Evolutionary conservation across 2,329 filamentous ascomycete species (phyloP).

Genomic region (Alternaria gansuensis): DNA sequence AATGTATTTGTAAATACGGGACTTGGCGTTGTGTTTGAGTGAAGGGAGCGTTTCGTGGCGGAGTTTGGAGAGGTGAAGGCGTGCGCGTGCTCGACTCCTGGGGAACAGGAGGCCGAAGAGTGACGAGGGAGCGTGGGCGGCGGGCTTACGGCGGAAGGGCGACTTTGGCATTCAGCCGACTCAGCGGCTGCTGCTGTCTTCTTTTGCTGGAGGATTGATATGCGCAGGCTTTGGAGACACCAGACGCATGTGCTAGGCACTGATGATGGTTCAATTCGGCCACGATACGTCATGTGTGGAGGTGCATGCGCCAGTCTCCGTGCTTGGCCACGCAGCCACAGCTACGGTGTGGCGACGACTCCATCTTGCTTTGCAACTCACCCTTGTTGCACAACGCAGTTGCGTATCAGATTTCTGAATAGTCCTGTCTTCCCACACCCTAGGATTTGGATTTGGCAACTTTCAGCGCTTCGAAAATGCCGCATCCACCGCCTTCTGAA

Average conservation of each 20-base stretch:
- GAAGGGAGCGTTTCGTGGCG: conserved; percentile 77
- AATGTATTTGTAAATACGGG: conserved; percentile 78
- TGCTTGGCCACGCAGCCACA: conserved; percentile 18
- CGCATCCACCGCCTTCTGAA: conserved; percentile 21
- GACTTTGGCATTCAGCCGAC: conserved; percentile 48
- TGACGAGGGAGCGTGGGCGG: conserved; percentile 43
- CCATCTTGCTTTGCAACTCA: background rate
- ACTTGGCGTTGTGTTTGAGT: conserved; percentile 75
- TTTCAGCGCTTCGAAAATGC: conserved; percentile 10
- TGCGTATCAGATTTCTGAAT: background rate
- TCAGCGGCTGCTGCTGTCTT: conserved; percentile 24
- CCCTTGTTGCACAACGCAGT: background rate
- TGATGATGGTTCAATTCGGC: conserved; percentile 21
- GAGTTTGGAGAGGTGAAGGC: conserved; percentile 72
- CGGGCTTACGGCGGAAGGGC: conserved; percentile 43
- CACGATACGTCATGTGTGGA: conserved; percentile 29
- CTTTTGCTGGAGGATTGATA: conserved; percentile 16
- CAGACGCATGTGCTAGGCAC: conserved; percentile 13
- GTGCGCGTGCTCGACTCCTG: conserved; percentile 70
- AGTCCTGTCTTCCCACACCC: background rate
- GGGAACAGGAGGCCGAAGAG: conserved; percentile 73
- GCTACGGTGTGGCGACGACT: background rate
- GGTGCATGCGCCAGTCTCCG: conserved; percentile 15
- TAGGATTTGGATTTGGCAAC: background rate
- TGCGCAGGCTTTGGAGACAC: conserved; percentile 16